Evolutionary conservation across 768 basidiomycete species (phyloP), one percentile per base, ranked within the genome.

Genomic region (Tephrocybe sp.): DNA sequence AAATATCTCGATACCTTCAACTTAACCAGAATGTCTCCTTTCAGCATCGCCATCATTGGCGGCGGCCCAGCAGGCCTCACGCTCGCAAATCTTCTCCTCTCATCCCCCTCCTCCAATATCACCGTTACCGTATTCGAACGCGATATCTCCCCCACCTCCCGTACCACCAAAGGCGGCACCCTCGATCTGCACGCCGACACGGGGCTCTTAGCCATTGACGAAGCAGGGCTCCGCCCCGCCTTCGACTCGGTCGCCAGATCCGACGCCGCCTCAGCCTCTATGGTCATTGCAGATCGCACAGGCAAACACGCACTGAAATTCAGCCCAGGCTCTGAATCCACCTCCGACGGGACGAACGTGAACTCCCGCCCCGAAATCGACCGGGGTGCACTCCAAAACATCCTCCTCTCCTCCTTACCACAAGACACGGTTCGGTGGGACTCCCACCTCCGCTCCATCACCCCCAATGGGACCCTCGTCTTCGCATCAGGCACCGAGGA

Each of bases 131-230:
- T 67, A 16, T 62, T 57, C 40, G 66, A 67, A 35, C 57, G 58
- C 36, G 65, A 67, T 17, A 23, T 32, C 17, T 62, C 58, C 30
- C 40, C 48, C 8, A 34, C 47, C 30, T 41, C 56, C 9, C 63
- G 65, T 12, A 46, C 38, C 17, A 53, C 46, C 19, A 62, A 64
- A 36, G 65, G 65, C 22, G 62, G 66, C 17, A 59, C 59, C 16
- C 62, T 67, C 40, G 65, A 67, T 52, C 49, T 67, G 26, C 64
- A 63, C 44, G 16, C 40, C n/a, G 49, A 57, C 34, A 60, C 62
- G 3, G 63, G 66, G 11, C 65, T 62, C 41, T 52, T 43, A 11
- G 65, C 62, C 5, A 48, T 67, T 12, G 48, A 53, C 11, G 57
- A 52, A 23, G 65, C 63, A 3, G 65, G 63, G n/a, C 60, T 67